Percentiles rank a stretch among this genome's conserved stretches.
Conservation (phyloP, 306 rosid species). For the Erythrophleum fordii region DNA sequence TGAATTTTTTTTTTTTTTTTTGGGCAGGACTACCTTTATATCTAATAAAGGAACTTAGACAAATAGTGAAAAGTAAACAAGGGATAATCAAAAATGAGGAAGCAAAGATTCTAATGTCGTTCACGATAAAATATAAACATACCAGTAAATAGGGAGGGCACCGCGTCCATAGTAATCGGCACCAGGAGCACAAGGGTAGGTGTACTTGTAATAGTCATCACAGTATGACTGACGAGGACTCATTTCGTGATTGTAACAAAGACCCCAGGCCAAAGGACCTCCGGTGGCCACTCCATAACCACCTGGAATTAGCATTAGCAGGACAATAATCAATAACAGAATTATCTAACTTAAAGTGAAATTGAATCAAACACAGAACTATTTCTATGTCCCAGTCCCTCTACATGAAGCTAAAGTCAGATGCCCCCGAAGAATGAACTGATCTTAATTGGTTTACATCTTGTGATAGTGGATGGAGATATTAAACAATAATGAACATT, state of each 20-base stretch:
- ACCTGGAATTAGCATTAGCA: conserved; percentile 60
- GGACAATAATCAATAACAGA: conserved; percentile 15
- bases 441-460: conserved; percentile 3
- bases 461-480: background rate
- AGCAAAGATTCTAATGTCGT: background rate
- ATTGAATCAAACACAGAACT: conserved; percentile 7
- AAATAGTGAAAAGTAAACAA: background rate
- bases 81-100: background rate
- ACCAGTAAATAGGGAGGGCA: conserved; percentile 95
- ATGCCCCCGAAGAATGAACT: conserved; percentile 12
- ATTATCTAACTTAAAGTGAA: conserved; percentile 10
- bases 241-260: conserved; percentile 93
- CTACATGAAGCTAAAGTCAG: conserved; percentile 24
- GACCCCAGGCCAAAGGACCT: conserved; percentile 96
- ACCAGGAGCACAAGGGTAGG: conserved; percentile 90
- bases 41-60: conserved; percentile 3
- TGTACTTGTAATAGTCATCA: conserved; percentile 76
- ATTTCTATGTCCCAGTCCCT: background rate
- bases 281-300: conserved; percentile 98
- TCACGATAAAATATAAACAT: conserved; percentile 19
- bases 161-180: conserved; percentile 97
- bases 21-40: conserved; percentile 4
- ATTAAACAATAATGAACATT: background rate
- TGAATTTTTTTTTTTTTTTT: background rate
- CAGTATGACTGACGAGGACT: conserved; percentile 94